Base-by-base conservation (phyloP, 345 rosid genomes). In the Aethionema arabicum region DNA sequence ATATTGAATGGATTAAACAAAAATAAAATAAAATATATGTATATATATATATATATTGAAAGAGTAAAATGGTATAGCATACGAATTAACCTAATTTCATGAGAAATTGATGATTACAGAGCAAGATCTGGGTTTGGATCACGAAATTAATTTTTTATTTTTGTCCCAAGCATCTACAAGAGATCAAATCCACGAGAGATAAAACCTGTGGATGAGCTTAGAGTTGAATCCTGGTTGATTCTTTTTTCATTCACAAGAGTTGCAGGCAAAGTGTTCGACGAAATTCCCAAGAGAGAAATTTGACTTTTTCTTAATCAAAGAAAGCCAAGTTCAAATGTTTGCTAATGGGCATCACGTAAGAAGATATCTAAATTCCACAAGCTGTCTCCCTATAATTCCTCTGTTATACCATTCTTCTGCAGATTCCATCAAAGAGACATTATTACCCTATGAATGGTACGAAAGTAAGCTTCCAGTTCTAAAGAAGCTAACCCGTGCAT, bases 401-500 rank as follows among this genome's bases (percentile, higher is more conserved):
- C 32, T 46, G 68, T 42, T 69, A 9, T 78, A 54, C 67, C 82
- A 79, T 39, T 58, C 67, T 65, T 76, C 78, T 2, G 65, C 50
- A 64, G 77, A 67, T 47, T 61, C 75, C 36, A 13, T 38, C 4
- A 71, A 67, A 41, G 82, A 74, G 29, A 16, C 43, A 44, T 63
- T 78, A 44, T 63, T 78, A 50, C 73, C 83, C 8, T 27, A 27
- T 31, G 70, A 74, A 47, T 81, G 88, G 90, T 86, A 79, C 54
- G 73, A 78, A 63, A 67, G 72, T 67, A 66, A 66, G 47, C 76
- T 76, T 56, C 78, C 79, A 2, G 77, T 72, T 77, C 62, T 87
- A 65, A 50, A 42, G 29, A 82, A 76, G 65, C 71, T 83, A 55
- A 66, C 62, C 52, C 72, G 71, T 61, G 61, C 72, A 59, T 77